Evolutionary conservation across 805 yeast genomes (phyloP).

Genomic region (Saccharomyces eubayanus): DNA sequence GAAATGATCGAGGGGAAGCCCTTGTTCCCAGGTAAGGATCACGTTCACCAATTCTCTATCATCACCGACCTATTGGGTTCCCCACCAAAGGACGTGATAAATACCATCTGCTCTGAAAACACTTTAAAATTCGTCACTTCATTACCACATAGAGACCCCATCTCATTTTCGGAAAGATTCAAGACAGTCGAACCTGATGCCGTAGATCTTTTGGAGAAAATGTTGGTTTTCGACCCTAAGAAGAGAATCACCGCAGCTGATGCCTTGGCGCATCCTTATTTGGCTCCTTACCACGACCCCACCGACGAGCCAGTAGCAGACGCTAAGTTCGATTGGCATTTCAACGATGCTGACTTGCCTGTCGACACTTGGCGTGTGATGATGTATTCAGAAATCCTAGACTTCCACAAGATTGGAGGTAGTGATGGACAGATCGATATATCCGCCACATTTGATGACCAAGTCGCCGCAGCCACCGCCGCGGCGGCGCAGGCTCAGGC

Average conservation of each 20-base stretch:
- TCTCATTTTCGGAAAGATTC: constrained; percentile 77
- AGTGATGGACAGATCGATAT: constrained; percentile 30
- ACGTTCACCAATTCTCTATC: constrained; percentile 94
- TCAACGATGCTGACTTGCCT: constrained; percentile 94
- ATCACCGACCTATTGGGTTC: constrained; percentile 94
- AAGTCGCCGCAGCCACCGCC: constrained; percentile 32
- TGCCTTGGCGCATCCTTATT: constrained; percentile 81
- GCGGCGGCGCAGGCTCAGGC: constrained; percentile 32
- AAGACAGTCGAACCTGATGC: constrained; percentile 76
- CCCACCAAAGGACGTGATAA: constrained; percentile 93
- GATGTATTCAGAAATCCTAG: constrained; percentile 97
- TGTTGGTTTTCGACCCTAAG: constrained; percentile 92
- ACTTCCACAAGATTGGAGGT: constrained; percentile 84
- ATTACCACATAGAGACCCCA: constrained; percentile 86
- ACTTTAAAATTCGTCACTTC: constrained; percentile 90
- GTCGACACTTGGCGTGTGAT: constrained; percentile 98
- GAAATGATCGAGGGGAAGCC: constrained; percentile 98
- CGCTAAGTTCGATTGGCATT: constrained; percentile 93
- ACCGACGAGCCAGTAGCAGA: constrained; percentile 94
- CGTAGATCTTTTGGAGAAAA: constrained; percentile 74
- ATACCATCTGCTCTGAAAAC: constrained; percentile 92
- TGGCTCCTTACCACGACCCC: constrained; percentile 95
- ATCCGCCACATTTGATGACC: constrained; percentile 30
- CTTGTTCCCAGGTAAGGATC: constrained; percentile 95
- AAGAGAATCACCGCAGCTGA: constrained; percentile 89